Conservation (phyloP, 169 alveolate species). For the Neospora caninum region DNA sequence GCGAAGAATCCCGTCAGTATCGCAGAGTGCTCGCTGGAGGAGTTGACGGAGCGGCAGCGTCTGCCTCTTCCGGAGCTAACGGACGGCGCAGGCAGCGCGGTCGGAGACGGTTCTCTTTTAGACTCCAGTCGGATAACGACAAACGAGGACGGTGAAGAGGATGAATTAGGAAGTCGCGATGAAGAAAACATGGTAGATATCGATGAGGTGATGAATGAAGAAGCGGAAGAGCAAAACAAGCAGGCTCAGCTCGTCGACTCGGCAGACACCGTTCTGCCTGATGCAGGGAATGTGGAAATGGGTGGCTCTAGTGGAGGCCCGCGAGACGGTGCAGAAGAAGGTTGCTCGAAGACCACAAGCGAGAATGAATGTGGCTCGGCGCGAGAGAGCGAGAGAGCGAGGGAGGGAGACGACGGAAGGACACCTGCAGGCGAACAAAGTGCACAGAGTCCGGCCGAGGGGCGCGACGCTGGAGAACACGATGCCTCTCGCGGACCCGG, state of each 20-base stretch:
- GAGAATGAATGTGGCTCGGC: background rate
- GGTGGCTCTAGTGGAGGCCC: slow-evolving; percentile 40
- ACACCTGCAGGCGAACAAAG: background rate
- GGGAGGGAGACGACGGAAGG: slow-evolving; percentile 21
- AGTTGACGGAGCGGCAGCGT: slow-evolving; percentile 47
- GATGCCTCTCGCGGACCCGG: background rate
- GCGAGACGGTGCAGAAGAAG: slow-evolving; percentile 34
- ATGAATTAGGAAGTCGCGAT: slow-evolving; percentile 69
- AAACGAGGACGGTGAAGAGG: slow-evolving; percentile 51
- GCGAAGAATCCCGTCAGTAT: slow-evolving; percentile 60
- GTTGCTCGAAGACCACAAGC: background rate
- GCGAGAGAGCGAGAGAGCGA: background rate
- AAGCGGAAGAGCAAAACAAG: slow-evolving; percentile 59
- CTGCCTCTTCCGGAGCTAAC: slow-evolving; percentile 59
- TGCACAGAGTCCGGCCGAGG: background rate
- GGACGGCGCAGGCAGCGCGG: slow-evolving; percentile 19
- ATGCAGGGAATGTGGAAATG: slow-evolving; percentile 4
- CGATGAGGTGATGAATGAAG: slow-evolving; percentile 80
- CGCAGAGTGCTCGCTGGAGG: slow-evolving; percentile 48
- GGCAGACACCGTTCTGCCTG: slow-evolving; percentile 40
- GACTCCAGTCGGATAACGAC: background rate
- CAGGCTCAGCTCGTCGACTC: slow-evolving; percentile 52
- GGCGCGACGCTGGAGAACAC: background rate
- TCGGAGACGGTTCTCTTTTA: slow-evolving; percentile 47
- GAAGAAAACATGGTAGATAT: slow-evolving; percentile 73